Conservation (phyloP, 2,329 filamentous ascomycete genomes). For the Teratosphaeriaceae sp. region DNA sequence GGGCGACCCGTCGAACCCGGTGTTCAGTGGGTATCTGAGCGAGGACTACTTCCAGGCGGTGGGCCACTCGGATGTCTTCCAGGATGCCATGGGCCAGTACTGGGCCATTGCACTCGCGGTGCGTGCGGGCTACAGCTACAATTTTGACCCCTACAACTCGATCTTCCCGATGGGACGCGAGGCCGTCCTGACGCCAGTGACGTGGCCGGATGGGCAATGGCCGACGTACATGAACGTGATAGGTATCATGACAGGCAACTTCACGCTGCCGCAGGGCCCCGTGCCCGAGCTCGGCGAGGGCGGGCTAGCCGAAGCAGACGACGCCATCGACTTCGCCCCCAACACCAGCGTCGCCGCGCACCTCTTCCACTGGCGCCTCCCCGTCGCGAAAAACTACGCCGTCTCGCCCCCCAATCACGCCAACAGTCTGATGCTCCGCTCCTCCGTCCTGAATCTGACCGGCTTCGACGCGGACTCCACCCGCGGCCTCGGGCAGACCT, state of each 20-base stretch:
- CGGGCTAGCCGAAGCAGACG: conserved; percentile 36
- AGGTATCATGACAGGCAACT: conserved; percentile 34
- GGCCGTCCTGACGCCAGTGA: conserved; percentile 42
- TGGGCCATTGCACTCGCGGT: conserved; percentile 45
- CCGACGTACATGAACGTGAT: conserved; percentile 34
- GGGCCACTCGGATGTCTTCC: conserved; percentile 51
- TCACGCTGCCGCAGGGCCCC: conserved; percentile 31
- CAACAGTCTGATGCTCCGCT: conserved; percentile 41
- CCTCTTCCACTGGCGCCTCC: conserved; percentile 52
- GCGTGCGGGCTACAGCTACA: conserved; percentile 36
- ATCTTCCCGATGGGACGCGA: conserved; percentile 50
- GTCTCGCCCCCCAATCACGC: conserved; percentile 39
- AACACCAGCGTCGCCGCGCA: conserved; percentile 43
- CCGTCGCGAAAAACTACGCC: conserved; percentile 36
- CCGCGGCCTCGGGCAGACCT: conserved; percentile 44
- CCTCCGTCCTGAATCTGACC: conserved; percentile 49
- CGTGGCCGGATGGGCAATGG: conserved; percentile 40
- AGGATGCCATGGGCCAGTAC: conserved; percentile 45
- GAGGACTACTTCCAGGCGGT: conserved; percentile 41
- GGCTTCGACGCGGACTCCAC: conserved; percentile 45
- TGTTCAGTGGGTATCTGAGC: conserved; percentile 16
- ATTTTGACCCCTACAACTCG: conserved; percentile 14
- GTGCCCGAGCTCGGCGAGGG: conserved; percentile 31
- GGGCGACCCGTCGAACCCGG: conserved; percentile 16
- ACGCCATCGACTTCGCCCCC: conserved; percentile 41